Conservation (phyloP, 176 grass and related monocot genomes). For the Triticum monococcum region DNA sequence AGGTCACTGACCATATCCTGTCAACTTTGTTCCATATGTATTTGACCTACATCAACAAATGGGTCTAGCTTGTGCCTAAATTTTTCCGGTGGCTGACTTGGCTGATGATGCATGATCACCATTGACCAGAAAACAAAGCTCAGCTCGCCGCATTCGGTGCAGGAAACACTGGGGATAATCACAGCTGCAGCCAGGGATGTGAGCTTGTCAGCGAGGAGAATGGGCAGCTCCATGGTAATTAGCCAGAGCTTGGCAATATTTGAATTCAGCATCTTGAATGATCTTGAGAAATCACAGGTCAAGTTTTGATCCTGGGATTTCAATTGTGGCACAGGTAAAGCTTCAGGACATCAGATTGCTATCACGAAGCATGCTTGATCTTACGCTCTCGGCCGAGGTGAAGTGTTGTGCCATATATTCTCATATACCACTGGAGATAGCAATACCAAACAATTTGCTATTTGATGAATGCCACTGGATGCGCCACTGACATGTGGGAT, state of each 20-base stretch:
- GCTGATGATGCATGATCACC: not conserved
- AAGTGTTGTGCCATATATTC: not conserved
- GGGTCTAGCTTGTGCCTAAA: not conserved
- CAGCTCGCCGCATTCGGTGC: conserved; percentile 43
- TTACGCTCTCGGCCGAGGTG: conserved; percentile 62
- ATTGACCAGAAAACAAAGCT: conserved; percentile 65
- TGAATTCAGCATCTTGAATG: not conserved
- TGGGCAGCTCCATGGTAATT: conserved; percentile 55
- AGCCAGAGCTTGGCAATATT: not conserved
- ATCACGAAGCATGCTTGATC: conserved; percentile 48
- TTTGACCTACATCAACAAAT: not conserved
- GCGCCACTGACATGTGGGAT: not conserved
- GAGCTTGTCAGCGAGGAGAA: conserved; percentile 48
- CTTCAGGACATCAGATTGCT: conserved; percentile 48
- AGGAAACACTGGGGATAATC: conserved; percentile 68
- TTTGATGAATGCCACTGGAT: not conserved
- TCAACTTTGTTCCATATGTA: not conserved
- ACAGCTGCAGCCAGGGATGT: conserved; percentile 47
- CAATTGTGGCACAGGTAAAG: conserved; percentile 53
- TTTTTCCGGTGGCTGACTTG: not conserved
- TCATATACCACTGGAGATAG: not conserved
- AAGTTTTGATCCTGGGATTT: not conserved
- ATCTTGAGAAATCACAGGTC: not conserved
- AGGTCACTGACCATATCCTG: conserved; percentile 24
- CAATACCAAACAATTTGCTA: not conserved